Percentiles rank a stretch among this genome's conserved stretches.
Evolutionary conservation across 2,329 filamentous ascomycete genomes (phyloP).

Genomic region (Trichophyton simii): DNA sequence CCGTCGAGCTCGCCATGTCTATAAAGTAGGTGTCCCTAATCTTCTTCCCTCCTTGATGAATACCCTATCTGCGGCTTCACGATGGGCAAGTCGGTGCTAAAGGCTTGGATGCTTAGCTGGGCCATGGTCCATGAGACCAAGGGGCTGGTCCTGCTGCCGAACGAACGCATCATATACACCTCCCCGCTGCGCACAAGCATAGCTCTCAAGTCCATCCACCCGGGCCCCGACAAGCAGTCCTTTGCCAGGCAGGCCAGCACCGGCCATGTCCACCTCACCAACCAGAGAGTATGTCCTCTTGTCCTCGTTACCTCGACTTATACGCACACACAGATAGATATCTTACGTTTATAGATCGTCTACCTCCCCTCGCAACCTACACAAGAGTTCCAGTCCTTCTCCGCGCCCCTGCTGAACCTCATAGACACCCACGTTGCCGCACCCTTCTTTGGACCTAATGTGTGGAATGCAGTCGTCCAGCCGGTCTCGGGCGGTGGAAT

Average conservation of each 20-base stretch:
- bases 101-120: slow-evolving; percentile 47
- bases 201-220: slow-evolving; percentile 57
- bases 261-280: slow-evolving; percentile 70
- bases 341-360: slow-evolving; percentile 50
- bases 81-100: slow-evolving; percentile 12
- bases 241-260: slow-evolving; percentile 61
- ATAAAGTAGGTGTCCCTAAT: neutral
- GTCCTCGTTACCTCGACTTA: no score
- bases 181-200: slow-evolving; percentile 69
- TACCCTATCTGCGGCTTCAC: neutral
- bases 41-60: neutral
- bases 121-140: slow-evolving; percentile 70
- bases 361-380: slow-evolving; percentile 68
- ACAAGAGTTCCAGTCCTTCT: slow-evolving; percentile 67
- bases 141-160: slow-evolving; percentile 71
- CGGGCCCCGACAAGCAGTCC: slow-evolving; percentile 49
- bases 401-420: slow-evolving; percentile 73
- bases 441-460: slow-evolving; percentile 86
- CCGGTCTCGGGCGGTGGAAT: slow-evolving; percentile 77
- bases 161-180: slow-evolving; percentile 69
- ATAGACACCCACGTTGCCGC: slow-evolving; percentile 76
- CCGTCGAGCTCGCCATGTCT: neutral
- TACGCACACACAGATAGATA: neutral
- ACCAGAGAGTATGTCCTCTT: slow-evolving; percentile 54
- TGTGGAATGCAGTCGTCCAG: slow-evolving; percentile 69